Evolutionary conservation across 768 basidiomycete species (phyloP), one percentile per base, ranked within the genome.

Genomic region (Boletus insuetus): DNA sequence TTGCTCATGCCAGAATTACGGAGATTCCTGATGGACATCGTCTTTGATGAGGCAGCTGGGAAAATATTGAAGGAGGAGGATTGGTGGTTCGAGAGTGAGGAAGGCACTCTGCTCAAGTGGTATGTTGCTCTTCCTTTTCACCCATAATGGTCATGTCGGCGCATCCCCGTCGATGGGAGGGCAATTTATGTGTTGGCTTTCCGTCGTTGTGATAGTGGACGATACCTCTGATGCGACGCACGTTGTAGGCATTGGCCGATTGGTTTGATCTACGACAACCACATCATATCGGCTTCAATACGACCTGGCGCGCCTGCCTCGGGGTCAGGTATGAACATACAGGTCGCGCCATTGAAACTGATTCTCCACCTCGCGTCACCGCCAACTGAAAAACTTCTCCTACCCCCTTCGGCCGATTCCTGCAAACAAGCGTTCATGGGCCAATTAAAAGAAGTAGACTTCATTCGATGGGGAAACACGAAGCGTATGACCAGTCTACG

Each of bases 31-130:
- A 86, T 91, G 77, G 91, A 97, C 60, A 85, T 98, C 51, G 91
- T 95, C 13, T 87, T 98, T 64, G 93, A 97, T 66, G 94, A 96
- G 64, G 79, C 82, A 35, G 86, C 87, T 31, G 84, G 85, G 6
- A 86, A 85, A 56, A 64, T 78, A 11, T 73, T 95, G 56, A 89
- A 89, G 66, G 91, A 94, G 60, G 89, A 91, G 54, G 90, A 95
- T 49, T 94, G 96, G 91, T 98, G 96, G 97, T 97, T 99, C 70
- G 94, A 97, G 73, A 89, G 86, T 58, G 89, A 90, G 50, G 88
- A 85, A 60, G 91, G 91, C 31, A 82, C 79, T 7, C 67, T 90
- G 46, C 79, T 95, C 63, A 92, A 94, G 74, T 98, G 96, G 96
- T 96, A 54, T 58, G 84, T 78, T 31, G 48, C 22, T 49, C 35